Conservation (phyloP, 2,329 filamentous ascomycete species). For the Claviceps paspali region DNA sequence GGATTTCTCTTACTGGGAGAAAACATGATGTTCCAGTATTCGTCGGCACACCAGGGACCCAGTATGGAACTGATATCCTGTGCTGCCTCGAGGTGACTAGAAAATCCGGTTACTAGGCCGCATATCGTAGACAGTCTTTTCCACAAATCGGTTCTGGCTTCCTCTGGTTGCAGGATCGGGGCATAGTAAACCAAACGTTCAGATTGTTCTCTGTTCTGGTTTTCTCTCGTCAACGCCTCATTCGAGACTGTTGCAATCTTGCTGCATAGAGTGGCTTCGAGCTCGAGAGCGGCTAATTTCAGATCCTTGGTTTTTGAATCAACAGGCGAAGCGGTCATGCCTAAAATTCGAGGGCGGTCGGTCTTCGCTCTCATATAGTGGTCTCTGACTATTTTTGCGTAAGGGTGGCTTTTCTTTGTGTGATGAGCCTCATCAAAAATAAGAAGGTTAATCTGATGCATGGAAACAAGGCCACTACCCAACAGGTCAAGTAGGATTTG, state of each 20-base stretch:
- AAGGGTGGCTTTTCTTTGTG: constrained; percentile 84
- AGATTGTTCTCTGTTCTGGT: constrained; percentile 24
- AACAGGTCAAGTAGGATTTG: constrained; percentile 72
- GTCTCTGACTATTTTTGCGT: constrained; percentile 78
- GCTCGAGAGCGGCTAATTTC: constrained; percentile 48
- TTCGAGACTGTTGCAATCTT: constrained; percentile 61
- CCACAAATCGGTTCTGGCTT: constrained; percentile 51
- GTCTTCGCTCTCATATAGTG: constrained; percentile 48
- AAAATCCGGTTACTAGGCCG: constrained; percentile 29
- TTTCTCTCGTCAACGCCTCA: constrained; percentile 14
- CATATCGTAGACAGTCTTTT: constrained; percentile 33
- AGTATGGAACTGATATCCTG: constrained; percentile 47
- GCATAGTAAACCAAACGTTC: constrained; percentile 33
- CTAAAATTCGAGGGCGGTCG: constrained; percentile 61
- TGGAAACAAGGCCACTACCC: constrained; percentile 61
- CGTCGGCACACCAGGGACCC: constrained; percentile 73
- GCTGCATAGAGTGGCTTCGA: constrained; percentile 66
- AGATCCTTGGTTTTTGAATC: constrained; percentile 62
- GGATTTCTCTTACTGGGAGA: constrained; percentile 47
- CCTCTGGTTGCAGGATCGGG: constrained; percentile 23
- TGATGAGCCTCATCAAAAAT: constrained; percentile 97
- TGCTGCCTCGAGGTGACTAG: constrained; percentile 43
- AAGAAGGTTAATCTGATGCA: constrained; percentile 73
- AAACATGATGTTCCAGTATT: constrained; percentile 54
- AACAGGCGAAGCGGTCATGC: constrained; percentile 93